Evolutionary conservation across 257 asterid species (phyloP).

Genomic region (Sherardia arvensis): DNA sequence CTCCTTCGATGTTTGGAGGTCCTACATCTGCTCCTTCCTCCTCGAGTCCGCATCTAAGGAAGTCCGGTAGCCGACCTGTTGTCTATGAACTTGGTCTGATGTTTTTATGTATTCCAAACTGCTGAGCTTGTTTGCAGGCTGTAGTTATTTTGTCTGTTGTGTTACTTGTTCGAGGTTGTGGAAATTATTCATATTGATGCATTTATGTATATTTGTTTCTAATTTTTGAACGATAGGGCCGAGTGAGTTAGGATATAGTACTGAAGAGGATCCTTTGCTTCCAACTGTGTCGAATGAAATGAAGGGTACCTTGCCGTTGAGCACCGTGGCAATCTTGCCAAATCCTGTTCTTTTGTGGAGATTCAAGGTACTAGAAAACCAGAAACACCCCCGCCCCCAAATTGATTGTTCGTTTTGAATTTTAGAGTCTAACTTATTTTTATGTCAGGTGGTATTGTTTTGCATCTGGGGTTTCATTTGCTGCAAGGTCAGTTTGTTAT

Average conservation of each 20-base stretch:
- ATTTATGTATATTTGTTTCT: neutral
- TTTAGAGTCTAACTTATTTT: constrained; percentile 17
- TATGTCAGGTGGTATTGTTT: constrained; percentile 69
- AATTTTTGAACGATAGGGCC: constrained; percentile 23
- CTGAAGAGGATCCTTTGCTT: constrained; percentile 46
- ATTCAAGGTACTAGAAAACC: constrained; percentile 53
- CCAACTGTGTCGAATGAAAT: constrained; percentile 55
- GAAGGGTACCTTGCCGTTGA: constrained; percentile 62
- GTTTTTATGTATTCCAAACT: constrained; percentile 4
- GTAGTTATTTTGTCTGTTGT: constrained; percentile 6
- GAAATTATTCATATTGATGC: constrained; percentile 10
- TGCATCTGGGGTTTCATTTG: constrained; percentile 74
- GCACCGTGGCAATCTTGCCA: constrained; percentile 61
- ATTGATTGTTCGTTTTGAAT: constrained; percentile 1
- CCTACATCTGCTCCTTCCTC: constrained; percentile 41
- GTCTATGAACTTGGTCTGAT: constrained; percentile 70
- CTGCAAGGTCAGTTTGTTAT: constrained; percentile 69
- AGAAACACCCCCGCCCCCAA: neutral
- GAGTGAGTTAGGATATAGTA: constrained; percentile 45
- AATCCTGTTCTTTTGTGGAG: constrained; percentile 88
- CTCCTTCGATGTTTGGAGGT: constrained; percentile 95
- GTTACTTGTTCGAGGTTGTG: neutral
- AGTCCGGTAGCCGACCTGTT: constrained; percentile 89
- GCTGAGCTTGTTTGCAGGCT: neutral
- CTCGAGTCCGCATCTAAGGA: constrained; percentile 82